A percentile compares a stretch with the other conserved stretches of the same genome.
Evolutionary conservation across 2,329 filamentous ascomycete species (phyloP).

Genomic region (Aspergillus latus): DNA sequence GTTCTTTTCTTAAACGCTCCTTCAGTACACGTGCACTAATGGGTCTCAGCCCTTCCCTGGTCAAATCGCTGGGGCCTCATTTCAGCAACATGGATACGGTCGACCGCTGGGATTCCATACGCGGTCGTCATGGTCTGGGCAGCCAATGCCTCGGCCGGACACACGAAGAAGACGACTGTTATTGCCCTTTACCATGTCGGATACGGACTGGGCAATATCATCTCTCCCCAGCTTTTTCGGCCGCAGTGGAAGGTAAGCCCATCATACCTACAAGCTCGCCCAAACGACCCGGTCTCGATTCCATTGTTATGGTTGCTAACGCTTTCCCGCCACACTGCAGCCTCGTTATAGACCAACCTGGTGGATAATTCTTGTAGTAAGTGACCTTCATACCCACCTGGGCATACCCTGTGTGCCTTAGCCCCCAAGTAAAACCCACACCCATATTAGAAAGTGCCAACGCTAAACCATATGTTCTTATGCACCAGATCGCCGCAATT

Average conservation of each 20-base stretch:
- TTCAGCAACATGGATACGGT: slow-evolving; percentile 41
- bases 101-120: slow-evolving; percentile 39
- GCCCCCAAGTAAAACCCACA: too few species aligned
- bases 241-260: slow-evolving; percentile 30
- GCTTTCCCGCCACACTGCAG: neutral
- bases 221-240: slow-evolving; percentile 45
- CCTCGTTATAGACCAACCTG: slow-evolving; percentile 2
- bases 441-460: too few species aligned
- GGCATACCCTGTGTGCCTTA: too few species aligned
- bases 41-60: slow-evolving; percentile 32
- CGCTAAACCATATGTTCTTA: neutral
- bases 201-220: slow-evolving; percentile 46
- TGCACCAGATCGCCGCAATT: slow-evolving; percentile 36
- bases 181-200: slow-evolving; percentile 31
- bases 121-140: slow-evolving; percentile 44
- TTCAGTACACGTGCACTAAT: neutral
- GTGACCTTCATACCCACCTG: neutral
- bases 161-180: slow-evolving; percentile 47
- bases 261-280: neutral
- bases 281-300: too few species aligned
- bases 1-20: too few species aligned
- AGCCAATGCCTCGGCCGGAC: slow-evolving; percentile 40
- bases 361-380: slow-evolving; percentile 2
- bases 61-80: slow-evolving; percentile 39
- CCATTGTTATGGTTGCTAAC: too few species aligned